A percentile compares a stretch with the other conserved stretches of the same genome.
These are phyloP conservation scores for Ballota nigra DNA, from an alignment of 257 asterid genomes.

Conservation along the genomic window DNA sequence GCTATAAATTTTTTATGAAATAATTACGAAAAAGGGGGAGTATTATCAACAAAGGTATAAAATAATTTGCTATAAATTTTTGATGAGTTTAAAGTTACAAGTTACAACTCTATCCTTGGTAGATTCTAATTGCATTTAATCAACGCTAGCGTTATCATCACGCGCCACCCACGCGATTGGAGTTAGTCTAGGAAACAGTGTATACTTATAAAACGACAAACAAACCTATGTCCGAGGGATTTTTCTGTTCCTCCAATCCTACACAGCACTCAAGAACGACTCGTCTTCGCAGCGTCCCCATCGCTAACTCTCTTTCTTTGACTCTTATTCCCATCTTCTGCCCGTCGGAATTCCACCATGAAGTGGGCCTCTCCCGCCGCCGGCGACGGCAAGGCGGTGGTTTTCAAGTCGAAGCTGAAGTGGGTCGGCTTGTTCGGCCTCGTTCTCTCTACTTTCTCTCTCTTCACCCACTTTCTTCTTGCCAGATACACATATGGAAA, in stretches of 20 bases:
- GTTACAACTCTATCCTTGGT: no score
- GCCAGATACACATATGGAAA: conserved; percentile 77
- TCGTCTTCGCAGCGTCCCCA: conserved; percentile 30
- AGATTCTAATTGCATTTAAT: neutral
- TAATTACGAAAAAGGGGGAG: no score
- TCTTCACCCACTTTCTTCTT: conserved; percentile 78
- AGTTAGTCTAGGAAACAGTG: neutral
- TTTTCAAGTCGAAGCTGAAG: conserved; percentile 80
- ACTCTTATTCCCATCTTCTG: conserved; percentile 18
- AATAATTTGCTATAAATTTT: no score
- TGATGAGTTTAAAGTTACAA: neutral
- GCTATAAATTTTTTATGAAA: no score
- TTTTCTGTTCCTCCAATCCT: conserved; percentile 21
- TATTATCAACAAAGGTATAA: no score
- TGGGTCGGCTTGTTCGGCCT: conserved; percentile 83
- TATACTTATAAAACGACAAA: conserved; percentile 27
- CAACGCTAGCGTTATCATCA: neutral
- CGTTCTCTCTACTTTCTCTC: conserved; percentile 70
- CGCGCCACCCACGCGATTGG: conserved; percentile 44
- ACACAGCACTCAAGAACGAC: conserved; percentile 19
- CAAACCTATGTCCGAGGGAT: conserved; percentile 32
- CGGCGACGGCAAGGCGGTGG: conserved; percentile 49
- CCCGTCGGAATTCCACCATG: conserved; percentile 33
- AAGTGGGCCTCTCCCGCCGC: conserved; percentile 56
- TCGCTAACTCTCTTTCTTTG: conserved; percentile 9